Base-by-base conservation (phyloP, 2,329 filamentous ascomycete species). In the Gaeumannomyces sp. region DNA sequence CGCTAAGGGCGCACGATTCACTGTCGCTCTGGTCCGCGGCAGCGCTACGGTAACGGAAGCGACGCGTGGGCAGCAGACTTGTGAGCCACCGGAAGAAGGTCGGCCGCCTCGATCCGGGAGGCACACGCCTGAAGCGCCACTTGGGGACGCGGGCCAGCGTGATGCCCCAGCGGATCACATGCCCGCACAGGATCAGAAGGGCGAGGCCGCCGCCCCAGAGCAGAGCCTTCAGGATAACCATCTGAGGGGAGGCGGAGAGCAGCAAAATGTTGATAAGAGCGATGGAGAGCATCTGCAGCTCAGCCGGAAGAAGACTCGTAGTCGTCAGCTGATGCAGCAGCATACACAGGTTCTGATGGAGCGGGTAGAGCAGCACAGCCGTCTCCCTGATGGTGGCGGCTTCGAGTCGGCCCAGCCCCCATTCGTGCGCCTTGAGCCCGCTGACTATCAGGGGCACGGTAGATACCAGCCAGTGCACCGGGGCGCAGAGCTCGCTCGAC, bases 281-380 rank as follows among this genome's bases (percentile, higher is more conserved):
- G 56, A 90, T 85, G 0, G 94, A 94, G 22, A 98, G 83, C 13
- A 99, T 81, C 71, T 97, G 92, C 58, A 97, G 82, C 75, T 99
- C 95, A 6, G 95, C 88, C 1, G 90, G 85, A 63, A 98, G 81
- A 58, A 98, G 83, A 75, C 93, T 97, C 1, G 93, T 96, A 0
- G 92, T 94, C 1, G 93, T 94, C 67, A 98, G 83, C 73, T 91
- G 88, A 71, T 91, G 87, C 65, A 98, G 75, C 35, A 91, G 86
- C 35, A 84, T 81, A 72, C 91, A 87, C 29, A 97, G 79, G 35
- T 87, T 87, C 75, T 91, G 89, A 72, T 97, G 93, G 59, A 98
- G 79, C 22, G 94, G 92, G 73, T 94, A 97, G 65, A 97, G 65
- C 53, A 74, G 64, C 22, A 67, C 68, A 11, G 76, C 67, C 1